Base-by-base conservation (phyloP, 192 early-diverging fungal species). In the Coemansia sp. region DNA sequence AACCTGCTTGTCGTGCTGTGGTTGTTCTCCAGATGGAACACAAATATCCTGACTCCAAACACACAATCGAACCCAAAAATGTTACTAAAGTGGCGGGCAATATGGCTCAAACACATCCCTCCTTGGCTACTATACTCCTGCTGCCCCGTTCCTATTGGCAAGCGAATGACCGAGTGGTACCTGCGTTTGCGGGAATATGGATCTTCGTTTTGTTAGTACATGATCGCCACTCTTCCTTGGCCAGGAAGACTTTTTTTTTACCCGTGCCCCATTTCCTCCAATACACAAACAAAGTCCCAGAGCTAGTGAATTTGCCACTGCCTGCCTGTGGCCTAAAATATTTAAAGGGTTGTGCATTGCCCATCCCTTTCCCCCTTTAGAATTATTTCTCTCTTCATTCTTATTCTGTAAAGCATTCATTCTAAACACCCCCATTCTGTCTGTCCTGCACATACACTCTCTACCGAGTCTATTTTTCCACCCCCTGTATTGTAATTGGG, bases 381-480 rank as follows among this genome's bases (percentile, higher is more conserved):
- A 11, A 45, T 20, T 11, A 42, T 26, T 21, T 10, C 23, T 30
- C 15, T 20, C 11, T 47, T 26, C 45, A 47, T n/a, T 26, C 11
- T 47, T 30, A 7, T 21, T 45, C 23, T 45, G 8, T 30, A 47
- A 47, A 47, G 45, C 45, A 47, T 47, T 34, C 32, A 34, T 34
- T 34, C 32, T 6, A 9, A 6, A 34, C 10, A 1, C 6, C 6
- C 32, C 32, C 32, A 34, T 34, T 34, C 7, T 34, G 32, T 34
- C 32, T 34, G 32, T 34, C 10, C 32, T 47, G 45, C 20, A 23
- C 45, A 47, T 47, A 47, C 16, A 23, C 23, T n/a, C 28, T 20
- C 45, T 26, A 11, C 20, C 18, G 45, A 21, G 14, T 47, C 21
- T 47, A 28, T 47, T 23, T 23, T 47, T 9, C 32, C 32, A 34